Evolutionary conservation across 768 basidiomycete species (phyloP).

Genomic region (Pleurotus tuber-regium): DNA sequence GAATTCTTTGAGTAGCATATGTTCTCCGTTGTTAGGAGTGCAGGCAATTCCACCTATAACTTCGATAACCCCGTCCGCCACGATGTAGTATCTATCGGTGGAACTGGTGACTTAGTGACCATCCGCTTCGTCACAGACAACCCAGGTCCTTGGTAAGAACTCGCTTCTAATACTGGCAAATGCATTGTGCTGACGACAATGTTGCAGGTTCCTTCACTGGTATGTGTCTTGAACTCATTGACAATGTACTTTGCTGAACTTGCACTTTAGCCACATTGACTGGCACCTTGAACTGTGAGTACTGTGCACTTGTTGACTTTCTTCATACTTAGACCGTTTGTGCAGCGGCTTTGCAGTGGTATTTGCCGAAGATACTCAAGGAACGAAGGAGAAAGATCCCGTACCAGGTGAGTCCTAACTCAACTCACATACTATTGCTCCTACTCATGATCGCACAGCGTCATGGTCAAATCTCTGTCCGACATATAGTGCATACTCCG

Average conservation of each 20-base stretch:
- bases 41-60: constrained; percentile 35
- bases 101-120: constrained; percentile 34
- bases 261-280: constrained; percentile 42
- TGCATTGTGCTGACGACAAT: not conserved
- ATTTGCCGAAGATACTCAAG: constrained; percentile 22
- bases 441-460: constrained; percentile 6
- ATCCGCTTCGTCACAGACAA: constrained; percentile 53
- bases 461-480: constrained; percentile 26
- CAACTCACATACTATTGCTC: not conserved
- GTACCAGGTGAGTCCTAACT: constrained; percentile 9
- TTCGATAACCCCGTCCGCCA: constrained; percentile 37
- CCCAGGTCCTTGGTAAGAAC: constrained; percentile 46
- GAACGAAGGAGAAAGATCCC: constrained; percentile 8
- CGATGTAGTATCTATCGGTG: constrained; percentile 33
- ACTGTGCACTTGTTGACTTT: constrained; percentile 5
- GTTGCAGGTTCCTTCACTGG: constrained; percentile 30
- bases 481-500: constrained; percentile 17
- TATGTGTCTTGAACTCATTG: constrained; percentile 18
- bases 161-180: not conserved
- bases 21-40: constrained; percentile 39
- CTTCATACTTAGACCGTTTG: not conserved
- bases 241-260: constrained; percentile 7
- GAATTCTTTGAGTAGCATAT: constrained; percentile 24
- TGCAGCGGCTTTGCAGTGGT: constrained; percentile 24
- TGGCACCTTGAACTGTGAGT: constrained; percentile 45